phyloP scores from a whole-genome alignment of 2,329 filamentous ascomycete species.

The Aspergillus fumigatus region DNA sequence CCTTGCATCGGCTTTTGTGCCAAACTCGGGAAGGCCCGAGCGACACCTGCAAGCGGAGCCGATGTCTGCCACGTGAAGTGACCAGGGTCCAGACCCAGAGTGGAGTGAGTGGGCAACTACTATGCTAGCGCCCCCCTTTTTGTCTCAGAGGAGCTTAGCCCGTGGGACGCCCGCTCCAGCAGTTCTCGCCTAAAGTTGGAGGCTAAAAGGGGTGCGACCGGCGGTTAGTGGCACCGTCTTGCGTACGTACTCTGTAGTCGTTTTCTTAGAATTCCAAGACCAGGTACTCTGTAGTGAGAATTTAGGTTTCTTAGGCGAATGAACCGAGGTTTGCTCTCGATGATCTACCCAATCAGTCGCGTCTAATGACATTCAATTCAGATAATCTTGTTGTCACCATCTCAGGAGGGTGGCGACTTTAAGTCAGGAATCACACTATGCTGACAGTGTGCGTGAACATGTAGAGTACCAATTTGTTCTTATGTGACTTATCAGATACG shows the following conservation, averaged over 20 bases:
- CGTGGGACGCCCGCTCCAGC: conserved; percentile 21
- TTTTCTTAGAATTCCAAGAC: too few relatives aligned
- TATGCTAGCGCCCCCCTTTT: conserved; percentile 9
- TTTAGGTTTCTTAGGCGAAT: neutral
- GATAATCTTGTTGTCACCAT: neutral
- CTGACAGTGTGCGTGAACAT: neutral
- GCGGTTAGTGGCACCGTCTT: neutral
- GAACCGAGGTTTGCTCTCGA: neutral
- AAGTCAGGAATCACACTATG: neutral
- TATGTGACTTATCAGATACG: neutral
- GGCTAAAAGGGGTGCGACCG: neutral
- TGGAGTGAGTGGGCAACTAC: neutral
- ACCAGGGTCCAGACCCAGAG: conserved; percentile 19
- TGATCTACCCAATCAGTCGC: neutral
- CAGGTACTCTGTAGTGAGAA: neutral
- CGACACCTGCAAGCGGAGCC: conserved; percentile 16
- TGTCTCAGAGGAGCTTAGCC: conserved; percentile 5
- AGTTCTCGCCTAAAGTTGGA: conserved; percentile 14
- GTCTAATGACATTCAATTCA: neutral
- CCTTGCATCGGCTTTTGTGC: conserved; percentile 25
- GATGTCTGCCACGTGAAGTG: conserved; percentile 23
- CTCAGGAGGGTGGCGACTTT: neutral
- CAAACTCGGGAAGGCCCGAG: conserved; percentile 27
- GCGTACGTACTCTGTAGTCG: neutral
- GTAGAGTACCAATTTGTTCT: neutral